Evolutionary conservation across 2,329 filamentous ascomycete species (phyloP).

Genomic region (Emergomyces pasteurianus): DNA sequence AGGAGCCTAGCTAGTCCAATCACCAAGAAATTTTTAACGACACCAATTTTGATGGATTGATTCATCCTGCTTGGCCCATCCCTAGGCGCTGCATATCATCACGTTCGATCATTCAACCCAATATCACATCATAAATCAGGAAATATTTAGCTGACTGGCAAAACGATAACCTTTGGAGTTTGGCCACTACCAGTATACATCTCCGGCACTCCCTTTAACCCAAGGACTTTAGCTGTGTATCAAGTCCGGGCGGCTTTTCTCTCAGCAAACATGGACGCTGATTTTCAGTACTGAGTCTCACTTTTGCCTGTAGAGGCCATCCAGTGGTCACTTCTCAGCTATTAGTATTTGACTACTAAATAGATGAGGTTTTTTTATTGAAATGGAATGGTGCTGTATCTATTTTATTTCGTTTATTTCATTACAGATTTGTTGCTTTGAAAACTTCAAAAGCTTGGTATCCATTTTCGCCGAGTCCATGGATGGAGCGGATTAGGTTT

Average conservation of each 20-base stretch:
- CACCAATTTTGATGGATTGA: not conserved
- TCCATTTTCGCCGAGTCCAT: too few relatives aligned
- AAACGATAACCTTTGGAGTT: not conserved
- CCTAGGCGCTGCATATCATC: not conserved
- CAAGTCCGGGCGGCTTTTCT: not conserved
- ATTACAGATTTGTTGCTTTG: too few relatives aligned
- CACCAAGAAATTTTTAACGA: not conserved
- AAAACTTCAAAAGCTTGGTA: too few relatives aligned
- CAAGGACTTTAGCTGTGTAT: too few relatives aligned
- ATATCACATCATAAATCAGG: not conserved
- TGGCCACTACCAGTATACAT: not conserved
- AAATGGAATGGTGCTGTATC: too few relatives aligned
- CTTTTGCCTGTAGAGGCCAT: too few relatives aligned
- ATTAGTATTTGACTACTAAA: too few relatives aligned
- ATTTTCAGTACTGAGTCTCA: too few relatives aligned
- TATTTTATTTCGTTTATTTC: too few relatives aligned
- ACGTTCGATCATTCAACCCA: not conserved
- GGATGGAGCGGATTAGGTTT: too few relatives aligned
- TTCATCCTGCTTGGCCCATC: not conserved
- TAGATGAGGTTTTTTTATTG: too few relatives aligned
- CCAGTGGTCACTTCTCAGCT: too few relatives aligned
- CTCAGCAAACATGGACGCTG: not conserved
- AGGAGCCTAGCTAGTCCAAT: not conserved
- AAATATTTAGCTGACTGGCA: not conserved
- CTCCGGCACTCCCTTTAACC: not conserved